These are phyloP conservation scores for Rhynchosporium secalis DNA, from an alignment of 2,329 filamentous ascomycete species.

Conservation along the genomic window DNA sequence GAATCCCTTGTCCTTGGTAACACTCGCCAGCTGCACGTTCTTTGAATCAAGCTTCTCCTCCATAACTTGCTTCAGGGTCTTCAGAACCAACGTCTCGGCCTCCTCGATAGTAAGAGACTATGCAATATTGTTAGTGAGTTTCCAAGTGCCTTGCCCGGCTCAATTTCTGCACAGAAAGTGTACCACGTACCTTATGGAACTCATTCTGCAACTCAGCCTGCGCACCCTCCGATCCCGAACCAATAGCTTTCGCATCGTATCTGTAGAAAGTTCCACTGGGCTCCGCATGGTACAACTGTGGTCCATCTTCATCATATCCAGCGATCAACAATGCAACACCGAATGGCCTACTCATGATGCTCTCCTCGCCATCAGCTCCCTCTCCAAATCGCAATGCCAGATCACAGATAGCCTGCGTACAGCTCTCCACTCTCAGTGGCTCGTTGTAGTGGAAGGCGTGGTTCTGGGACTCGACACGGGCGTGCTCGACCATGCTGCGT, in stretches of 20 bases:
- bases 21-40: conserved; percentile 97
- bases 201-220: conserved; percentile 98
- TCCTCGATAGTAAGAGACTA: conserved; percentile 87
- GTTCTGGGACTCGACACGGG: conserved; percentile 94
- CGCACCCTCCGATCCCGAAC: conserved; percentile 93
- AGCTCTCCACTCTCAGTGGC: conserved; percentile 91
- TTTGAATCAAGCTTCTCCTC: conserved; percentile 99
- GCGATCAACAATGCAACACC: conserved; percentile 96
- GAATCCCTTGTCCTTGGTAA: conserved; percentile 97
- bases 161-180: background rate
- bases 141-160: no score
- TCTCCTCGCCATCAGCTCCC: conserved; percentile 96
- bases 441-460: conserved; percentile 99
- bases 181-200: conserved; percentile 74
- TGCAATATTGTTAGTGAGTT: conserved; percentile 26
- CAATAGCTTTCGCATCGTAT: conserved; percentile 98
- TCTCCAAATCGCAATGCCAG: conserved; percentile 94
- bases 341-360: conserved; percentile 97
- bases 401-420: conserved; percentile 98
- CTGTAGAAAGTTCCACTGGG: conserved; percentile 98
- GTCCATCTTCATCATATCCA: conserved; percentile 95
- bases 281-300: conserved; percentile 96
- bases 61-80: conserved; percentile 99
- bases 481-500: conserved; percentile 96
- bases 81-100: conserved; percentile 91